Base-by-base conservation (phyloP, 2,329 filamentous ascomycete genomes). In the Colletotrichum viniferum region DNA sequence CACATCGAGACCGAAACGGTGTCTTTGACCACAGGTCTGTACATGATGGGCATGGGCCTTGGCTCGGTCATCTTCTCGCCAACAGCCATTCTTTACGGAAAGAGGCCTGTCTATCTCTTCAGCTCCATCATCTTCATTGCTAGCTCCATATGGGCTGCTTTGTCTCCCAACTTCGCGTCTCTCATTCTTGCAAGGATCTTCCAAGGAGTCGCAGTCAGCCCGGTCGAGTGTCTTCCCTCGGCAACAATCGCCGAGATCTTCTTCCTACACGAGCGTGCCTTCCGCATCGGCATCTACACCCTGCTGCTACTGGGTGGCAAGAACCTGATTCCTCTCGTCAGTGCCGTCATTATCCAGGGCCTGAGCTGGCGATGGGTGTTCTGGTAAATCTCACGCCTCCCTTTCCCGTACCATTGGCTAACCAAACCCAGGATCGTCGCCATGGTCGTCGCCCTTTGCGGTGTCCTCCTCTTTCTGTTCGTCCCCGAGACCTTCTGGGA, bases 401-500 rank as follows among this genome's bases (percentile, higher is more conserved):
- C 4, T 3, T 8, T n/a, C 3, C n/a, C 32, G 14, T 18, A 24
- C 4, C 5, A 14, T 8, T 18, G 21, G 69, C 78, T 84, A 58
- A 85, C 68, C 16, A 9, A 34, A 16, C 12, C 4, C 67, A 94
- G 94, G 94, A 92, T 98, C 71, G 92, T 98, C 61, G 92, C 96
- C 1, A 94, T 98, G 5, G 87, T 98, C 12, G 94, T 96, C 38
- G 95, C 88, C 0, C 90, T 95, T 63, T 93, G 92, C 75, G 89
- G 92, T 48, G 82, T 91, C 24, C 85, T 98, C 4, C 88, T 98
- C 2, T 98, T 98, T 82, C 88, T 98, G 74, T 98, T 98, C 79
- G 95, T 98, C 0, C 96, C 96, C 0, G 96, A 98, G 85, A 98
- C 96, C 0, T 98, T 98, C 78, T 98, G 96, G 96, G 96, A 98